Base-by-base conservation (phyloP, 2,329 filamentous ascomycete species). In the Neurospora sp. region DNA sequence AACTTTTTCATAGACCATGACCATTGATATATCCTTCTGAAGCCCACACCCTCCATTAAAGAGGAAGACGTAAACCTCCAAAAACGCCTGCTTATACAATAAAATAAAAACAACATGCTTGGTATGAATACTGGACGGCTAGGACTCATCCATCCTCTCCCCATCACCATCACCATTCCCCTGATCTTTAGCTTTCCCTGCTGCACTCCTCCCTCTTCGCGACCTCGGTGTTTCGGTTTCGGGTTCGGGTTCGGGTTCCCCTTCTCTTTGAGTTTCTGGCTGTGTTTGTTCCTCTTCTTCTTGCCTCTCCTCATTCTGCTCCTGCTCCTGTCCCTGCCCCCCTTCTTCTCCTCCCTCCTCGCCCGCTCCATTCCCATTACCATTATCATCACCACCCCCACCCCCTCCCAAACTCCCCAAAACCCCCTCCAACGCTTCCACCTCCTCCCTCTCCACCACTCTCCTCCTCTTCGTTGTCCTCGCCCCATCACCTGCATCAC, bases 351-450 rank as follows among this genome's bases (percentile, higher is more conserved):
- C 2, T 28, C 23, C 23, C 23, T 28, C 23, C 23, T 28, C 23
- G 23, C 23, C 23, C 23, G 3, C 23, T 3, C 23, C 3, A 28
- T 28, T 28, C 23, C 23, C 23, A 28, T 28, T 28, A 28, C 23
- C 23, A 28, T 28, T 28, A 28, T 28, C 23, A 28, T 28, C 23
- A 33, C 28, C 5, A 46, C 42, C 39, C 38, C 74, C 71, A n/a
- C 75, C 76, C 2, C 76, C 79, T 0, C 80, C 83, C 38, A 89
- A 76, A 67, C 85, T 75, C 4, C 79, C 77, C 33, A 84, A 83
- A 3, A 87, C 79, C 68, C 76, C 80, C 76, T 90, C 88, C 72
- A 90, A 72, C 8, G 84, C 84, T 72, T 88, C 86, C 1, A 89
- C 86, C 76, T 90, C 87, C 1, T 80, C 84, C 66, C 80, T 81